Evolutionary conservation across 768 basidiomycete genomes (phyloP), one percentile per base, ranked within the genome.

Genomic region (Lactarius psammicola): DNA sequence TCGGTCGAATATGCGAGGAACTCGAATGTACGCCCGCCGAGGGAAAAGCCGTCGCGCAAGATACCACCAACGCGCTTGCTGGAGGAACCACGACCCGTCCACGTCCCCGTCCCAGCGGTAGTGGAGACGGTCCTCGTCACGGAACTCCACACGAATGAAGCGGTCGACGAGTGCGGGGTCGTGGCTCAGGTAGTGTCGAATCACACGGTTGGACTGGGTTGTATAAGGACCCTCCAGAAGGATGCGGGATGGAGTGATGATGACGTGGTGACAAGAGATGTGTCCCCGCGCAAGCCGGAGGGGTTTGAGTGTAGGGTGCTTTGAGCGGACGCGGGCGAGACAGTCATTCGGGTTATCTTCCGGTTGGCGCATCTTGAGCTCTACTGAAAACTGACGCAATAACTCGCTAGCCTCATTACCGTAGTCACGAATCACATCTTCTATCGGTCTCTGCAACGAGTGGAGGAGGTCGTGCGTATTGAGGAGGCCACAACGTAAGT

Each of bases 1-100:
- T 93, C 53, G n/a, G 77, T 82, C 1, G 92, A 94, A 72, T 94
- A 94, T 0, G 87, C 93, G 34, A 95, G 78, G 72, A 94, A 94
- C 65, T 94, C 84, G 66, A 92, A 94, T 10, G 75, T 71, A 46
- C 88, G 83, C 1, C 90, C 90, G 8, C 84, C 92, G 33, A 95
- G 79, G 38, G 79, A 73, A 62, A 95, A 87, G 0, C 93, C 93
- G 1, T 76, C 42, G 71, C 87, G 85, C 49, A 93, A 74, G 18
- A 81, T 60, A n/a, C 57, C 63, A 0, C 71, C 68, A 28, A 76
- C 67, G 20, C 71, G 71, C 51, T n/a, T 57, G 28, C 10, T 79
- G 75, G 2, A 92, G 78, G 72, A 87, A 86, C 17, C 76, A 72
- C 2, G 76, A 72, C 0, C 83, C 84, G 67, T 91, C 87, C 6